Conservation (phyloP, 305 asterid species). For the Withania somnifera region DNA sequence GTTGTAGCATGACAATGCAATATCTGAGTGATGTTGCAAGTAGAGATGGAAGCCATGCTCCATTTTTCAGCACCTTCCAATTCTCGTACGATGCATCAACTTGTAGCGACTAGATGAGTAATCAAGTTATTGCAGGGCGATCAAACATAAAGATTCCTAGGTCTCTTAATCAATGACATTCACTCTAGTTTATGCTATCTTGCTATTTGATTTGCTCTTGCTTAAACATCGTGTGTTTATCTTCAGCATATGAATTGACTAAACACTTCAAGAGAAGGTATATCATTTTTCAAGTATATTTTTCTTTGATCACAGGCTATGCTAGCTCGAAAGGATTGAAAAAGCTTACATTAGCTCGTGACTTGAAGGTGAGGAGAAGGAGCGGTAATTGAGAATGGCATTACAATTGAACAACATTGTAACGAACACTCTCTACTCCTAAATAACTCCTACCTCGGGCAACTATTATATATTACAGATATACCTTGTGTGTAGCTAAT, state of each 20-base stretch:
- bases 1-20: constrained; percentile 33
- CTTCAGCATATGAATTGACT: too few species aligned
- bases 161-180: constrained; percentile 46
- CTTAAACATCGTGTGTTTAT: neutral
- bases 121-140: constrained; percentile 17
- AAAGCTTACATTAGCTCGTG: too few species aligned
- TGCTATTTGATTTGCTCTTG: neutral
- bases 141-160: constrained; percentile 36
- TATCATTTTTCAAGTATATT: too few species aligned
- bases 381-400: too few species aligned
- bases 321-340: too few species aligned
- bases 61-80: constrained; percentile 22
- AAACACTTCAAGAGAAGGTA: too few species aligned
- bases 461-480: too few species aligned
- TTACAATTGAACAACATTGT: too few species aligned
- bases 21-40: constrained; percentile 30
- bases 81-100: constrained; percentile 24
- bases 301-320: too few species aligned
- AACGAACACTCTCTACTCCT: neutral
- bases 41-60: constrained; percentile 23
- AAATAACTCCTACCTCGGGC: too few species aligned
- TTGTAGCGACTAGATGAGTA: constrained; percentile 22
- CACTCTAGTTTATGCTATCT: constrained; percentile 61
- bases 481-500: too few species aligned
- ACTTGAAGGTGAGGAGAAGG: too few species aligned